Evolutionary conservation across 768 basidiomycete species (phyloP), one percentile per base, ranked within the genome.

Genomic region (Boletus rufocinnamomeus): DNA sequence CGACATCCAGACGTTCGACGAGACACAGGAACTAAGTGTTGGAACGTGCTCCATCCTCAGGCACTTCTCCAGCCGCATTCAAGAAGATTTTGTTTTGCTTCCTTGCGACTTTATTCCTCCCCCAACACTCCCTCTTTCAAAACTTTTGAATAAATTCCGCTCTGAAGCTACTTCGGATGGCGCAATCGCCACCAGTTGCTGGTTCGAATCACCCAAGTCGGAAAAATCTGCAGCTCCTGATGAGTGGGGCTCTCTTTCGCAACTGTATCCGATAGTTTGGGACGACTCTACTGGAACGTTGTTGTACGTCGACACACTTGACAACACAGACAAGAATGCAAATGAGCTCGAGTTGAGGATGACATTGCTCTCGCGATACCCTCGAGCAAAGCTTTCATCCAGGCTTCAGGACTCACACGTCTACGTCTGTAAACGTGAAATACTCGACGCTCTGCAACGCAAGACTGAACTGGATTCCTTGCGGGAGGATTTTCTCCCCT

Each of bases 51-150:
- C 84, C 23, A 79, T 95, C 27, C 80, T 96, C 58, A 82, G 85
- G 52, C 84, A 93, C 68, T 92, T 95, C 72, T 80, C 90, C 11
- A 76, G 70, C 49, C 85, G 86, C 49, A 94, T 95, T 61, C 79
- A 82, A 61, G 85, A 85, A 59, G 95, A 97, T 72, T 95, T 97
- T 72, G 83, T 97, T 41, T 73, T 98, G 25, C 81, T 98, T 2
- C 89, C 95, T 8, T 97, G 94, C 68, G 95, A 98, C 72, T 91
- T 97, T 50, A 81, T 94, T 23, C 87, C 94, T 10, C 88, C 94
- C 0, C 76, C 86, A 0, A 75, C 83, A 0, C 79, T 97, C n/a
- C 78, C 87, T 6, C 80, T 98, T 8, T 80, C 81, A 32, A 75
- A 74, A 0, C 74, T 97, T 2, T 77, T 97, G 45, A 86, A 98